phyloP scores from a whole-genome alignment of 257 asterid species.

The Gentiana straminea region DNA sequence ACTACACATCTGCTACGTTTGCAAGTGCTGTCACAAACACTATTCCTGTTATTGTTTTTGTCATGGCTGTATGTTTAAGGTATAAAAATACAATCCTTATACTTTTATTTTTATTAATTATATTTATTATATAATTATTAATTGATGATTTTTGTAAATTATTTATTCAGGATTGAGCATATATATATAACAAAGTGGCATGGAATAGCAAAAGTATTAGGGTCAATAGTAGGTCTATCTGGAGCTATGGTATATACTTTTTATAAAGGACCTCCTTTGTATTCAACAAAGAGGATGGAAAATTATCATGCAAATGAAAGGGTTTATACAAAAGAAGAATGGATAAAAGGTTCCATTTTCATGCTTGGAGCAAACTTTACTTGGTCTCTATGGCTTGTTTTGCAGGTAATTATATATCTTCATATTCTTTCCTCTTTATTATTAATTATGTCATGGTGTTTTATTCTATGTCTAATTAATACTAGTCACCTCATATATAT shows the following conservation, averaged over 20 bases:
- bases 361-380: slow-evolving; percentile 29
- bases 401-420: slow-evolving; percentile 33
- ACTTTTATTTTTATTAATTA: no score
- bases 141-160: background rate
- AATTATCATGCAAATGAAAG: slow-evolving; percentile 3
- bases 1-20: slow-evolving; percentile 50
- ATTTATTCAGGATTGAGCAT: slow-evolving; percentile 32
- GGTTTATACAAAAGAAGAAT: slow-evolving; percentile 24
- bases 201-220: slow-evolving; percentile 52
- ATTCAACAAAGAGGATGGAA: slow-evolving; percentile 11
- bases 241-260: slow-evolving; percentile 55
- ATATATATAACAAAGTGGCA: slow-evolving; percentile 26
- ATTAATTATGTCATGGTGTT: no score
- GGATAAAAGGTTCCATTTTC: slow-evolving; percentile 56
- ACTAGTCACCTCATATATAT: no score
- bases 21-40: slow-evolving; percentile 41
- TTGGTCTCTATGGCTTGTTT: slow-evolving; percentile 46
- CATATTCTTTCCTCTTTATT: no score
- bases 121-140: background rate
- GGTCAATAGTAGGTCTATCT: slow-evolving; percentile 23
- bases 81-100: slow-evolving; percentile 1
- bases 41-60: slow-evolving; percentile 42
- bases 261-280: slow-evolving; percentile 45
- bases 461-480: no score
- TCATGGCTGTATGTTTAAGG: slow-evolving; percentile 51